Evolutionary conservation across 2,329 filamentous ascomycete genomes (phyloP), one percentile per base, ranked within the genome.

Genomic region (Penicillium hesseltinei): DNA sequence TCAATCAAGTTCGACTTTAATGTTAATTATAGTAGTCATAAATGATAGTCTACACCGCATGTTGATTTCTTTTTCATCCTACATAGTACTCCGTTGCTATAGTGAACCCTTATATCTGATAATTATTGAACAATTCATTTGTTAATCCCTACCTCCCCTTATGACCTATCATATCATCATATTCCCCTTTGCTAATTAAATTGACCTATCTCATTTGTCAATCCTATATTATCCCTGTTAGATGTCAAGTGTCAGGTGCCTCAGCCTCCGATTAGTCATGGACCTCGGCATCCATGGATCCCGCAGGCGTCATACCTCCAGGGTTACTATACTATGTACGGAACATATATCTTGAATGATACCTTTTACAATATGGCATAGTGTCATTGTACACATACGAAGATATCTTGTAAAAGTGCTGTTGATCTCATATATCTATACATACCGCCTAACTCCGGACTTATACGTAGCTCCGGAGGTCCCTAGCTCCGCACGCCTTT

Each of bases 11-110:
- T 33, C 25, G 25, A 29, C 19, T 44, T 43, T 57, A 56, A 52
- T 31, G 45, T 58, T 58, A 56, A 56, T 42, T 56, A 36, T 57
- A 57, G 54, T 25, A 43, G 27, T 29, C 1, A 33, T 33, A 13
- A 15, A 33, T 33, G 15, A 39, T 21, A 11, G 13, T 42, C 21
- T 25, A 44, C 42, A 44, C 42, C 25, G 42, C 39, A 45, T 39
- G 23, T 25, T 33, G 15, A 19, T 25, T 17, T 45, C 29, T 21
- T 5, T 54, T 39, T 33, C 2, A 5, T 2, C 19, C 19, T 23
- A 42, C 23, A 31, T 21, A 29, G n/a, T 25, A 6, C 27, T 15
- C 31, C 21, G 40, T 52, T 52, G 50, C 50, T 52, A 36, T 46
- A 52, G 50, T 29, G 29, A 52, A 46, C n/a, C 29, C 29, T 31